phyloP scores from a whole-genome alignment of 2,329 filamentous ascomycete species.

The Fusarium coffeatum region DNA sequence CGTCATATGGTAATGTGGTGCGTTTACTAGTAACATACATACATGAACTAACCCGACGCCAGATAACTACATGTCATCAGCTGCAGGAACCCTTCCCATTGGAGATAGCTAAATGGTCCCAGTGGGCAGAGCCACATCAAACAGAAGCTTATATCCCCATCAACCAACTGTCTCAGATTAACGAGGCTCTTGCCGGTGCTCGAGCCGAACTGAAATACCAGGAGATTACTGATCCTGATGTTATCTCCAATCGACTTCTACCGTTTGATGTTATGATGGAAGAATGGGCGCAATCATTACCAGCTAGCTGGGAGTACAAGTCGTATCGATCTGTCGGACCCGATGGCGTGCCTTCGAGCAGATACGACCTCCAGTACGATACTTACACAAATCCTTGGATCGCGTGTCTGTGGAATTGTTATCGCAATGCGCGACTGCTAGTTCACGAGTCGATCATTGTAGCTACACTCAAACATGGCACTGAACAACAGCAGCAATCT shows the following conservation, averaged over 20 bases:
- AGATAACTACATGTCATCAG: constrained; percentile 41
- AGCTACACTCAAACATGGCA: constrained; percentile 27
- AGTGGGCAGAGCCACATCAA: constrained; percentile 27
- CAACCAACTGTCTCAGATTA: constrained; percentile 33
- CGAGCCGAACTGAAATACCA: constrained; percentile 28
- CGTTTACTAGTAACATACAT: rapidly evolving
- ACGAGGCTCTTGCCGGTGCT: constrained; percentile 14
- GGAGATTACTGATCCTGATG: constrained; percentile 17
- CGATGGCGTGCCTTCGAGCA: constrained; percentile 1
- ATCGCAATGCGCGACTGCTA: constrained; percentile 30
- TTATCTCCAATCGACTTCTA: constrained; percentile 19
- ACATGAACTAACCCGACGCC: neutral
- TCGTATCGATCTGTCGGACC: constrained; percentile 25
- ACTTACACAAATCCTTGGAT: constrained; percentile 35
- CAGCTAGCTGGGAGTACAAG: constrained; percentile 19
- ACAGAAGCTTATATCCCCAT: neutral
- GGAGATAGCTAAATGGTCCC: constrained; percentile 31
- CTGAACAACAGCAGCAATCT: neutral
- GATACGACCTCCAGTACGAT: constrained; percentile 25
- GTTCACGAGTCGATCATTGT: constrained; percentile 39
- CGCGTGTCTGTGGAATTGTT: constrained; percentile 39
- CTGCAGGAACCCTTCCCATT: constrained; percentile 39
- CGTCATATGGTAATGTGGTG: constrained; percentile 27
- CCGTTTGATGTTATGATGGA: constrained; percentile 22
- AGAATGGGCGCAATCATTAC: constrained; percentile 11